Evolutionary conservation across 371 early-diverging fungal genomes (phyloP).

Genomic region (Fennellomyces sp.): DNA sequence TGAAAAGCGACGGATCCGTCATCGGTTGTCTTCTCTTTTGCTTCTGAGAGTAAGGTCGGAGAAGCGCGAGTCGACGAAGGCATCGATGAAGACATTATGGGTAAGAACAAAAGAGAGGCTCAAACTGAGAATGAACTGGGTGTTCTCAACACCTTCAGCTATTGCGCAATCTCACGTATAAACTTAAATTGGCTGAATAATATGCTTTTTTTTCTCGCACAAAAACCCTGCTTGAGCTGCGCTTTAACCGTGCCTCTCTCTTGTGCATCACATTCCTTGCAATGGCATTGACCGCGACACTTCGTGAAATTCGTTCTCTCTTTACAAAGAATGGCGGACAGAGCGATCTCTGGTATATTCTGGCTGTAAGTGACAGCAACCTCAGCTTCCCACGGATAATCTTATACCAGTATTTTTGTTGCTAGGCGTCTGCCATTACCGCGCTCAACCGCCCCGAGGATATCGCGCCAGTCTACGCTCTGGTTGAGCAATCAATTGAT

Average conservation of each 20-base stretch:
- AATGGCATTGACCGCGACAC: constrained; percentile 5
- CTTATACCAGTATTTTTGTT: neutral
- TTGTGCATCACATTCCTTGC: neutral
- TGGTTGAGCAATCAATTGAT: constrained; percentile 18
- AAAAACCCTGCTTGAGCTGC: too few species aligned
- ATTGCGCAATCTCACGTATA: neutral
- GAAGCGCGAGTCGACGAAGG: constrained; percentile 11
- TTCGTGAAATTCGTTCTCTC: constrained; percentile 9
- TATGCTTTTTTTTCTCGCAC: neutral
- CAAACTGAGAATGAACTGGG: neutral
- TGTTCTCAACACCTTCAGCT: neutral
- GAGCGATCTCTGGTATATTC: constrained; percentile 17
- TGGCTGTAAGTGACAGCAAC: constrained; percentile 7
- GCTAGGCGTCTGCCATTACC: constrained; percentile 33
- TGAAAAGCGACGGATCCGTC: constrained; percentile 18
- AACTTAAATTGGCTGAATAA: neutral
- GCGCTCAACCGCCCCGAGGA: constrained; percentile 41
- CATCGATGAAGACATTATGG: neutral
- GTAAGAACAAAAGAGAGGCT: neutral
- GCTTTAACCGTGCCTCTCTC: too few species aligned
- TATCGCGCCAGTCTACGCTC: constrained; percentile 23
- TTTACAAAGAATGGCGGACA: constrained; percentile 5
- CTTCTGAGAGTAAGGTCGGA: constrained; percentile 3
- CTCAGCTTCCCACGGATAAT: neutral
- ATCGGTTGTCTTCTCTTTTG: neutral